phyloP scores from a whole-genome alignment of 768 basidiomycete species.

The Pleurotus ostreatus region DNA sequence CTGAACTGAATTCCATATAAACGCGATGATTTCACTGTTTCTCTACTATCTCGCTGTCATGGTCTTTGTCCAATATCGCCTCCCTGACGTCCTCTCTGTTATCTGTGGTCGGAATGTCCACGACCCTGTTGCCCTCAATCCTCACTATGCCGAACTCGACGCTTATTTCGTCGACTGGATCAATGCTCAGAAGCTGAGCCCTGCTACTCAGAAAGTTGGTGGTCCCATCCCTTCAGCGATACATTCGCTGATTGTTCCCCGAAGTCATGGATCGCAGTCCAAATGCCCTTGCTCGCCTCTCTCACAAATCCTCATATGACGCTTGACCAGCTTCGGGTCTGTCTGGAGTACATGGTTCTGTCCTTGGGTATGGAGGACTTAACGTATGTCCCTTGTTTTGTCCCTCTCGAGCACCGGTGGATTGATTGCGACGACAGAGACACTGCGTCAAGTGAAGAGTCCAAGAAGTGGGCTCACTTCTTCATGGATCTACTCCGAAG shows the following conservation, averaged over 20 bases:
- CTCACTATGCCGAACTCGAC: background rate
- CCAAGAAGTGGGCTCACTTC: slow-evolving; percentile 3
- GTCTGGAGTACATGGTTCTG: slow-evolving; percentile 4
- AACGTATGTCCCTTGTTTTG: background rate
- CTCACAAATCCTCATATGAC: slow-evolving; percentile 6
- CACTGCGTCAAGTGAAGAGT: background rate
- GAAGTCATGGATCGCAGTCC: slow-evolving; percentile 1
- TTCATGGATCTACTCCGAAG: slow-evolving; percentile 1
- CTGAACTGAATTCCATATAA: background rate
- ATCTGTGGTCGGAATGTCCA: background rate
- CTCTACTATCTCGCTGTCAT: background rate
- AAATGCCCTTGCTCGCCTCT: slow-evolving; percentile 4
- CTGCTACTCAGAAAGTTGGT: background rate
- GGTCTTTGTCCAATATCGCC: background rate
- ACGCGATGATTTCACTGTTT: background rate
- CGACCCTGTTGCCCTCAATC: background rate
- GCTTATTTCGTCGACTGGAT: background rate
- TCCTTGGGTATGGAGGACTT: slow-evolving; percentile 5
- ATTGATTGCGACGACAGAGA: background rate
- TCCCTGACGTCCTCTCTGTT: slow-evolving; percentile 1
- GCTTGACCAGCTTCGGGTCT: background rate
- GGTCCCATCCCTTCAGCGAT: no score
- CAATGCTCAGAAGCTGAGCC: background rate
- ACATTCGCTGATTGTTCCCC: background rate
- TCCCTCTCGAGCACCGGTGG: background rate